Conservation (phyloP, 768 basidiomycete genomes). For the Mycena floridula region DNA sequence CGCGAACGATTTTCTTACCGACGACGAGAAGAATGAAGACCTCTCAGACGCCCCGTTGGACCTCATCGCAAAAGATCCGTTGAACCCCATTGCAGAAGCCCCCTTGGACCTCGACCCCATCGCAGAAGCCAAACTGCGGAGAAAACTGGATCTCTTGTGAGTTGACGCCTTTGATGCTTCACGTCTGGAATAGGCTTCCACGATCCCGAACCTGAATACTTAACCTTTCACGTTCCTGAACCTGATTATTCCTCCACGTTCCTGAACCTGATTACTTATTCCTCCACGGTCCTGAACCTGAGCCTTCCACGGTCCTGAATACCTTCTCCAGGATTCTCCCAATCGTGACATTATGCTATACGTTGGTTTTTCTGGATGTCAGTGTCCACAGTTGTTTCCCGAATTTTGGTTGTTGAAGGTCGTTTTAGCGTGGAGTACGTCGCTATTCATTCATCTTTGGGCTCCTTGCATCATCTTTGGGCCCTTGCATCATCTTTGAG, state of each 20-base stretch:
- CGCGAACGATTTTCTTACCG: too few relatives aligned
- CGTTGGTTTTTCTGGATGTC: neutral
- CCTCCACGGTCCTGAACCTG: too few relatives aligned
- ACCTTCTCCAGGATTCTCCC: neutral
- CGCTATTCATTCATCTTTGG: neutral
- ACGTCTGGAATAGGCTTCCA: neutral
- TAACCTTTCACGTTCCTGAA: too few relatives aligned
- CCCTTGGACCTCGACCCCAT: conserved; percentile 1
- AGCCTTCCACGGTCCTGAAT: too few relatives aligned
- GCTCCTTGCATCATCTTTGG: neutral
- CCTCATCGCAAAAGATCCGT: too few relatives aligned
- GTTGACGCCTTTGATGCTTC: neutral
- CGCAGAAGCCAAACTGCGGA: neutral
- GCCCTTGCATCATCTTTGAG: neutral
- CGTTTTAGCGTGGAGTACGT: neutral
- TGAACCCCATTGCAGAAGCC: too few relatives aligned
- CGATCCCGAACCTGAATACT: neutral
- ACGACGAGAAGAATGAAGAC: too few relatives aligned
- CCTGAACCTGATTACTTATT: too few relatives aligned
- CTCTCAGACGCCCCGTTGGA: too few relatives aligned
- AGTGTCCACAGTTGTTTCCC: too few relatives aligned
- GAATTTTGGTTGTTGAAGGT: neutral
- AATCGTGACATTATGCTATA: neutral
- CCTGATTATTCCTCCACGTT: too few relatives aligned
- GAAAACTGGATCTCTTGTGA: too few relatives aligned